Base-by-base conservation (phyloP, 345 rosid species). In the Syzygium grande region DNA sequence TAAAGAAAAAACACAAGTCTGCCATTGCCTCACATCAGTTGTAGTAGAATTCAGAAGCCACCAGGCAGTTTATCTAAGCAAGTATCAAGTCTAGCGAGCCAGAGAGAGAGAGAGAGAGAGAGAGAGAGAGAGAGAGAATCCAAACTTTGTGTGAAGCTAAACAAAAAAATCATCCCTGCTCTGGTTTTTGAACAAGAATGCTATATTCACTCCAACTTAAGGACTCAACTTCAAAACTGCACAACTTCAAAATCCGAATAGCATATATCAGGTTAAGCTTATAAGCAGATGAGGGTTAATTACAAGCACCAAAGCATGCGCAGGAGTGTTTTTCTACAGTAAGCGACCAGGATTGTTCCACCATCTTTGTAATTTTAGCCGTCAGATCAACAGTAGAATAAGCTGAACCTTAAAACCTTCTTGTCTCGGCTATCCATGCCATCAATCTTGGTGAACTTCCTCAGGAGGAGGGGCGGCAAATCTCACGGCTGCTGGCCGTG, bases 381-480 rank as follows among this genome's bases (percentile, higher is more conserved):
- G 10, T 53, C 87, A 88, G 30, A 55, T n/a, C 65, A 34, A 61
- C 85, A 17, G 25, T 15, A 29, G 87, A 56, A 59, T 73, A 88
- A 56, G 34, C n/a, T 29, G 46, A 23, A 25, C 51, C 87, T 29
- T 52, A 84, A 17, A 19, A n/a, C 55, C 34, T 29, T 84, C 68
- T 87, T 41, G 83, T 13, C 49, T n/a, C 86, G 49, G 12, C 27
- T 34, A 10, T 68, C 34, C 77, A 43, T 79, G 53, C 84, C 34
- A 85, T 92, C 91, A 95, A 89, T 94, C 97, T 92, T 91, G 93
- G 93, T 93, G 97, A 87, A 94, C 59, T 86, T 96, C 97, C 84
- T 94, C 95, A 0, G 90, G 95, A 27, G 97, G 94, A 34, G 95
- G 96, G 51, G 94, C 94, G 29, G 96, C 99, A 61, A 98, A 96